These are phyloP conservation scores for Ilyonectria destructans DNA, from an alignment of 2,329 filamentous ascomycete species.

Conservation along the genomic window DNA sequence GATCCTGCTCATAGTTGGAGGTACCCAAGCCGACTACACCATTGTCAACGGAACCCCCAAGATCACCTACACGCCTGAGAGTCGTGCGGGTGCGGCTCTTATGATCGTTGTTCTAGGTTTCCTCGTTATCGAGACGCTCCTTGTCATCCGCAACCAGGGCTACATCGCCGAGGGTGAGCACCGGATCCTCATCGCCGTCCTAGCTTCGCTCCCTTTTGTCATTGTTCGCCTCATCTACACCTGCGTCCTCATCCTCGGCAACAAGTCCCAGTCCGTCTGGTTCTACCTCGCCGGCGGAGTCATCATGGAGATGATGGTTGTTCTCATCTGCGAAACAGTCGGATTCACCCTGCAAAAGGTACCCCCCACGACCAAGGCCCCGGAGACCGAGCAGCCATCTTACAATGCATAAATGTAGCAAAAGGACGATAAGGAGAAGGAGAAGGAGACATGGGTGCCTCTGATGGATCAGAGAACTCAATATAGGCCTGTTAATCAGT, in stretches of 20 bases:
- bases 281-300: slow-evolving; percentile 53
- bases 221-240: slow-evolving; percentile 54
- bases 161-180: slow-evolving; percentile 67
- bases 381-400: slow-evolving; percentile 25
- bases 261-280: slow-evolving; percentile 49
- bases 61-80: slow-evolving; percentile 49
- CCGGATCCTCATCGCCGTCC: slow-evolving; percentile 65
- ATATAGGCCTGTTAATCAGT: background rate
- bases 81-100: slow-evolving; percentile 49
- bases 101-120: slow-evolving; percentile 59
- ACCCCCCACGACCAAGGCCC: slow-evolving; percentile 28
- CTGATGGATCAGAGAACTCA: background rate
- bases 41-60: slow-evolving; percentile 41
- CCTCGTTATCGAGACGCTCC: slow-evolving; percentile 57
- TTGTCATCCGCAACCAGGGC: slow-evolving; percentile 59
- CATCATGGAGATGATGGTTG: slow-evolving; percentile 55
- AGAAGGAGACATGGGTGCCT: slow-evolving; percentile 15
- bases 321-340: slow-evolving; percentile 50
- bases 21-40: slow-evolving; percentile 47
- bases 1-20: slow-evolving; percentile 54
- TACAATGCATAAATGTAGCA: slow-evolving; percentile 21
- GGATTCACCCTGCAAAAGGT: slow-evolving; percentile 52
- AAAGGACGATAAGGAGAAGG: slow-evolving; percentile 1
- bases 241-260: slow-evolving; percentile 49
- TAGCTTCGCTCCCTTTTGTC: slow-evolving; percentile 54